phyloP scores from a whole-genome alignment of 805 yeast genomes.

The Pachysolen tannophilus region DNA sequence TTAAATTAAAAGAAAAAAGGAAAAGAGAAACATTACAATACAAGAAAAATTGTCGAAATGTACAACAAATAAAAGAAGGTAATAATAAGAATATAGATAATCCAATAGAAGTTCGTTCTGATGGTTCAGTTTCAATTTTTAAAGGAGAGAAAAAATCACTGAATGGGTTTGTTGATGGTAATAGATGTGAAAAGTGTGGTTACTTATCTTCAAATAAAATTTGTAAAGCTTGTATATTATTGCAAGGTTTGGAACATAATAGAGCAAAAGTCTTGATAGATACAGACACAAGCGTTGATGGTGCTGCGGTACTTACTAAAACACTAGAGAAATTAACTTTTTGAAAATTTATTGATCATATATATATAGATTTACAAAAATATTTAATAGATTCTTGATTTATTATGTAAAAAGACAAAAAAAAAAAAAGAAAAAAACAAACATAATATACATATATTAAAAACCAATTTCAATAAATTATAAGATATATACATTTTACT shows the following conservation, averaged over 20 bases:
- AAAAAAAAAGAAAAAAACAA: too few species aligned
- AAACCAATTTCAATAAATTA: too few species aligned
- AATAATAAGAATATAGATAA: constrained; percentile 10
- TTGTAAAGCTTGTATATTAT: constrained; percentile 87
- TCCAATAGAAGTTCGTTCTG: constrained; percentile 47
- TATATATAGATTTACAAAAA: neutral
- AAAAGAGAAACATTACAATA: constrained; percentile 24
- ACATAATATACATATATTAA: neutral
- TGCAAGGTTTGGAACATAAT: constrained; percentile 75
- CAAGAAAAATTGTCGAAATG: constrained; percentile 10
- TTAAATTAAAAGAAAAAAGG: constrained; percentile 55
- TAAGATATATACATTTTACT: too few species aligned
- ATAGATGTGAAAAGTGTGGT: constrained; percentile 83
- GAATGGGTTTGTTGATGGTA: constrained; percentile 46
- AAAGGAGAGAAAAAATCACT: constrained; percentile 11
- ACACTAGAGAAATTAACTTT: constrained; percentile 60
- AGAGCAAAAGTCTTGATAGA: constrained; percentile 62
- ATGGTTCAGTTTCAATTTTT: constrained; percentile 57
- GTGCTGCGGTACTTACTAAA: constrained; percentile 56
- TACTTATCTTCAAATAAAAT: constrained; percentile 80
- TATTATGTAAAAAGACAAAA: too few species aligned
- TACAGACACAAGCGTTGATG: constrained; percentile 39
- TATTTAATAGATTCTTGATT: too few species aligned
- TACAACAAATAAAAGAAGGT: constrained; percentile 8
- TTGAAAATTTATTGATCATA: constrained; percentile 19